Conservation (phyloP, 176 grass and related monocot genomes). For the Triticum aestivum region DNA sequence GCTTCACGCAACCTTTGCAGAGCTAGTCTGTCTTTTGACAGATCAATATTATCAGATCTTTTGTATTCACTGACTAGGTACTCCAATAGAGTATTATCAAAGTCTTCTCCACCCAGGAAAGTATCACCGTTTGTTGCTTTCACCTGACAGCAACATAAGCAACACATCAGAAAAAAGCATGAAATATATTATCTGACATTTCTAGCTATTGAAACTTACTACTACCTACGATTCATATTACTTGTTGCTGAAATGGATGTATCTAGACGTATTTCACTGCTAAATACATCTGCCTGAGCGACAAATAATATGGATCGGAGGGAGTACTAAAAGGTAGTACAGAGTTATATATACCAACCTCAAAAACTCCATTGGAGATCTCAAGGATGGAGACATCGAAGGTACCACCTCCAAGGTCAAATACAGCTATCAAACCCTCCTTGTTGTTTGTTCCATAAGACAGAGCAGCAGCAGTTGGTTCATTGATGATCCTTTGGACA, state of each 20-base stretch:
- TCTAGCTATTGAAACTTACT: neutral
- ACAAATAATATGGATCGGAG: too few relatives aligned
- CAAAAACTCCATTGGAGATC: constrained; percentile 18
- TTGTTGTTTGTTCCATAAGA: constrained; percentile 25
- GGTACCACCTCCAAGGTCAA: constrained; percentile 24
- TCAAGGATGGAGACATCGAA: constrained; percentile 13
- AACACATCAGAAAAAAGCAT: neutral
- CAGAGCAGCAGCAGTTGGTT: constrained; percentile 19
- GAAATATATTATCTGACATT: neutral
- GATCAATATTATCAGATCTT: constrained; percentile 37
- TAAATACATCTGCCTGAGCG: too few relatives aligned
- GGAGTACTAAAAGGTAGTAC: neutral
- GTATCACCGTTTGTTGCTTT: constrained; percentile 56
- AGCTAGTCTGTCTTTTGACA: constrained; percentile 16
- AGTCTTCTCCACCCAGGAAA: constrained; percentile 46
- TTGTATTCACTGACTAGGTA: constrained; percentile 47
- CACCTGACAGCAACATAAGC: constrained; percentile 23
- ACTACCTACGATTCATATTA: too few relatives aligned
- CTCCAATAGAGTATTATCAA: constrained; percentile 43
- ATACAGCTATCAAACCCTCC: constrained; percentile 23
- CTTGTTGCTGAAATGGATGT: too few relatives aligned
- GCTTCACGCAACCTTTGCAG: constrained; percentile 19
- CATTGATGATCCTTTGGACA: constrained; percentile 17
- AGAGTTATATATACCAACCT: neutral
- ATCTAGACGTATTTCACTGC: too few relatives aligned